phyloP scores from a whole-genome alignment of 768 basidiomycete genomes.

The Lactarius akahatsu region DNA sequence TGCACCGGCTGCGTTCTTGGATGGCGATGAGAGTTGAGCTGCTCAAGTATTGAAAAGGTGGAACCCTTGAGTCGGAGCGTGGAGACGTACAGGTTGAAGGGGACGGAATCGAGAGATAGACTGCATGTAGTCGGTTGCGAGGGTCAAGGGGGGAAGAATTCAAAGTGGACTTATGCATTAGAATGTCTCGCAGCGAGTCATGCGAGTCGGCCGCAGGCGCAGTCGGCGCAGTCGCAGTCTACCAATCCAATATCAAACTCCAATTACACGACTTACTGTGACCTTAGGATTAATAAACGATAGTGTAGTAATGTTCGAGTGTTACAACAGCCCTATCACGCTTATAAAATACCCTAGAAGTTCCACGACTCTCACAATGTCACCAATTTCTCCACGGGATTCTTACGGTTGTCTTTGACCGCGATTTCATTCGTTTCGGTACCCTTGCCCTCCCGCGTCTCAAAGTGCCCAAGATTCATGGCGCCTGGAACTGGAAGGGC shows the following conservation, averaged over 20 bases:
- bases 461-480: not conserved
- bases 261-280: not conserved
- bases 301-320: conserved; percentile 2
- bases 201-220: no score
- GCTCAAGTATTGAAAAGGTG: not conserved
- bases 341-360: not conserved
- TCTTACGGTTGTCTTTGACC: not conserved
- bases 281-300: not conserved
- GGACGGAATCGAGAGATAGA: not conserved
- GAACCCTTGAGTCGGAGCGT: not conserved
- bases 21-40: not conserved
- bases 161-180: conserved; percentile 3
- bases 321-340: not conserved
- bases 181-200: not conserved
- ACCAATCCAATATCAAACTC: no score
- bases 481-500: not conserved
- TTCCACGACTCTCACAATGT: not conserved
- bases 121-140: not conserved
- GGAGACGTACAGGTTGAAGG: not conserved
- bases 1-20: not conserved
- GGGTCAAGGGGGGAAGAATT: conserved; percentile 5
- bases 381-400: not conserved
- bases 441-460: not conserved
- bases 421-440: not conserved
- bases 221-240: no score